phyloP scores from a whole-genome alignment of 306 rosid species.

The Crataegus laevigata region DNA sequence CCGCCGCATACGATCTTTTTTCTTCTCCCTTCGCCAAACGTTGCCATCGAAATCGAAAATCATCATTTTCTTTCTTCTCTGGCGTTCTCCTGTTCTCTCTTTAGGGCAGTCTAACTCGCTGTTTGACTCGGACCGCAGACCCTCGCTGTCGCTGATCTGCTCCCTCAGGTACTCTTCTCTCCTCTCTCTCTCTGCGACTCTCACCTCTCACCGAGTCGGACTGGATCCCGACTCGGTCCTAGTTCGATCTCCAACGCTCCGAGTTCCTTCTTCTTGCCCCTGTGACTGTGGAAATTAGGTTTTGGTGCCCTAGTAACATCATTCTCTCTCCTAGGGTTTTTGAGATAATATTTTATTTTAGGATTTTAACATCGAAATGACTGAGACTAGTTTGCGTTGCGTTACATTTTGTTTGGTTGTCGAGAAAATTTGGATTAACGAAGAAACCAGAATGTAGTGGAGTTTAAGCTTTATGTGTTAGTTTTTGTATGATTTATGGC shows the following conservation, averaged over 20 bases:
- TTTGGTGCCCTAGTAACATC: neutral
- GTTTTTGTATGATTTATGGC: neutral
- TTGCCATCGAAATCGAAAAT: neutral
- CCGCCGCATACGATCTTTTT: neutral
- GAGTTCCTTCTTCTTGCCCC: neutral
- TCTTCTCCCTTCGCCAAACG: neutral
- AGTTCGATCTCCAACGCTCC: constrained; percentile 12
- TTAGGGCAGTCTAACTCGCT: constrained; percentile 36
- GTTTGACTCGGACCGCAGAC: constrained; percentile 31
- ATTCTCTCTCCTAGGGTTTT: neutral
- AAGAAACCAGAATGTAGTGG: neutral
- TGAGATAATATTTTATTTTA: neutral
- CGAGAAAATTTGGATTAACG: neutral
- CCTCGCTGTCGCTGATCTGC: constrained; percentile 28
- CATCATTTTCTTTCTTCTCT: neutral
- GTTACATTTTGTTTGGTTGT: constrained; percentile 8
- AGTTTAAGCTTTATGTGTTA: neutral
- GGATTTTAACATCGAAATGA: neutral
- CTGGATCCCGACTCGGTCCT: constrained; percentile 18
- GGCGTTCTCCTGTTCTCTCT: neutral
- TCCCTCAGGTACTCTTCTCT: constrained; percentile 28
- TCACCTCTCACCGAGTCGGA: neutral
- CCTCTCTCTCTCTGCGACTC: neutral
- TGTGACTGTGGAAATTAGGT: neutral
- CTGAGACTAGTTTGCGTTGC: neutral